Percentiles rank a stretch among this genome's conserved stretches.
These are phyloP conservation scores for Letharia lupina DNA, from an alignment of 495 filamentous ascomycete species.

Conservation along the genomic window DNA sequence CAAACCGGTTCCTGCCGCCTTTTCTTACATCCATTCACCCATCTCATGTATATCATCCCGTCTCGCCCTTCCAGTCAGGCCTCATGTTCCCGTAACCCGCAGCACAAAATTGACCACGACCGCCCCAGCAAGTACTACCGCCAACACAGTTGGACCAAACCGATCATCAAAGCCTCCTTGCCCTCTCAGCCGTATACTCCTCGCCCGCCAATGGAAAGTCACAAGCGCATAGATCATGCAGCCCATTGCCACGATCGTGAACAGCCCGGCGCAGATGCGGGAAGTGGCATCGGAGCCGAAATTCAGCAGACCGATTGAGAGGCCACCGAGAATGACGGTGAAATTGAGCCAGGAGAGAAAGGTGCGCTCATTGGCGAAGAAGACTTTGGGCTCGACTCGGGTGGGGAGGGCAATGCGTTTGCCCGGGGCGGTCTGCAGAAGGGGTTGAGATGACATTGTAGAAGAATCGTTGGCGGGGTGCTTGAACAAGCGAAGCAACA, in stretches of 20 bases:
- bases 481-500: neutral
- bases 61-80: neutral
- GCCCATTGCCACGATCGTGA: slow-evolving; percentile 90
- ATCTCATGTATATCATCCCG: neutral
- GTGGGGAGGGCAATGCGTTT: slow-evolving; percentile 98
- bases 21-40: neutral
- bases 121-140: slow-evolving; percentile 72
- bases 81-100: slow-evolving; percentile 43
- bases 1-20: neutral
- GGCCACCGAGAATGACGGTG: slow-evolving; percentile 91
- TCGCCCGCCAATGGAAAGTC: slow-evolving; percentile 95
- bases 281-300: slow-evolving; percentile 83
- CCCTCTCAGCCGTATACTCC: slow-evolving; percentile 80
- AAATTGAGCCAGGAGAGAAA: slow-evolving; percentile 99
- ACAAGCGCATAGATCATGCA: slow-evolving; percentile 92
- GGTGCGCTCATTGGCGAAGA: slow-evolving; percentile 99
- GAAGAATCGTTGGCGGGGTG: neutral
- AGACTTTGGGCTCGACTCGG: slow-evolving; percentile 97
- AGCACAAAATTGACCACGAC: slow-evolving; percentile 92
- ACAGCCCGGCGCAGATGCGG: slow-evolving; percentile 83
- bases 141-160: slow-evolving; percentile 82
- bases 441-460: slow-evolving; percentile 88
- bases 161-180: slow-evolving; percentile 95
- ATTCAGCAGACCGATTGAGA: slow-evolving; percentile 93
- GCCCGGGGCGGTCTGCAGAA: slow-evolving; percentile 89